A percentile compares a stretch with the other conserved stretches of the same genome.
phyloP scores from a whole-genome alignment of 2,329 filamentous ascomycete genomes.

The Fusarium buharicum region DNA sequence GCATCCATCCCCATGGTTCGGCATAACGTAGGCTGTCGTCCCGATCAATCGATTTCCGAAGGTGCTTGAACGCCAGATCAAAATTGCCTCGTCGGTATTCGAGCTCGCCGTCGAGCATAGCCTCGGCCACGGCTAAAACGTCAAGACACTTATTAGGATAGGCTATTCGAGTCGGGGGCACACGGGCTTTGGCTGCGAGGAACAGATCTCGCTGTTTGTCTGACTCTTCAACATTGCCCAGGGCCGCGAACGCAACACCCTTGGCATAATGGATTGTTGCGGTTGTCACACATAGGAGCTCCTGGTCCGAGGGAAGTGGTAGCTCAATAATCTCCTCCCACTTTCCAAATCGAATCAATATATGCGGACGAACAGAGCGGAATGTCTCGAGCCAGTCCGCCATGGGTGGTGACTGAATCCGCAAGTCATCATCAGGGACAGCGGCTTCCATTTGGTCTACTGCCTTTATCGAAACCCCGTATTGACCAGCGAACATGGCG shows the following conservation, averaged over 20 bases:
- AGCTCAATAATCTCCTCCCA: slow-evolving; percentile 73
- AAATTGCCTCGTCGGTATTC: slow-evolving; percentile 72
- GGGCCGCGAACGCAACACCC: slow-evolving; percentile 72
- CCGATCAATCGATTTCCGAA: slow-evolving; percentile 64
- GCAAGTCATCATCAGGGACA: slow-evolving; percentile 63
- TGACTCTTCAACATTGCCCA: slow-evolving; percentile 62
- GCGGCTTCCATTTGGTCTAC: slow-evolving; percentile 66
- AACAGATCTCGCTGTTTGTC: slow-evolving; percentile 62
- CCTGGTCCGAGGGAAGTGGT: slow-evolving; percentile 63
- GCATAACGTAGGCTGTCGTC: slow-evolving; percentile 73
- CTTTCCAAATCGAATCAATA: slow-evolving; percentile 74
- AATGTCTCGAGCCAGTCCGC: slow-evolving; percentile 79
- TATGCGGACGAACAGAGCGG: slow-evolving; percentile 71
- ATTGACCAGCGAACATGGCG: slow-evolving; percentile 78
- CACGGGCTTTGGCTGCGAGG: slow-evolving; percentile 57
- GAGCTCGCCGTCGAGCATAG: slow-evolving; percentile 78
- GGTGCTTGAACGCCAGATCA: slow-evolving; percentile 65
- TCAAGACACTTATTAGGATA: slow-evolving; percentile 75
- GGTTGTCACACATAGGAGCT: slow-evolving; percentile 72
- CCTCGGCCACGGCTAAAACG: slow-evolving; percentile 67
- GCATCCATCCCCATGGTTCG: slow-evolving; percentile 82
- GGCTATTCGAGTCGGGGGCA: slow-evolving; percentile 67
- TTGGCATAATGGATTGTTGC: slow-evolving; percentile 75
- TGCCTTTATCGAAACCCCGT: slow-evolving; percentile 67
- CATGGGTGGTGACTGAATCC: slow-evolving; percentile 70